Evolutionary conservation across 1,284 basidiomycete species (phyloP), one percentile per base, ranked within the genome.

Genomic region (Cryptococcus neoformans): DNA sequence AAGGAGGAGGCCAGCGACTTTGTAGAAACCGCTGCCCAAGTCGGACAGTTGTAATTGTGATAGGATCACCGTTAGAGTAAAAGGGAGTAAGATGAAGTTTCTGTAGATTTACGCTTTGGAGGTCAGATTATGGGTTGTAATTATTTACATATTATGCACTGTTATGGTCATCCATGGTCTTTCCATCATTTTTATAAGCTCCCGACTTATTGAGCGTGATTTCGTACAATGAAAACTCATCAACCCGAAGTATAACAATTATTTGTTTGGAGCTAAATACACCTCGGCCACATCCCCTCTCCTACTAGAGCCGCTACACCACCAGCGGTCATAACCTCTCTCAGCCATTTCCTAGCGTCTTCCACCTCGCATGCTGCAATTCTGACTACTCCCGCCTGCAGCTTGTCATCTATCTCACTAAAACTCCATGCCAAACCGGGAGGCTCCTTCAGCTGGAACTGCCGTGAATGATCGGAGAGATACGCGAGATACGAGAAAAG

Each of bases 1-100:
- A 63, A 65, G 51, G 73, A 76, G 21, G 67, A 74, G 56, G 76
- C 76, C 44, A 68, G 73, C 50, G 60, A 73, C 58, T 78, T 78
- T 54, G 64, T 76, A 28, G 73, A 74, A 63, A 69, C 63, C 39
- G 60, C 68, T 37, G 68, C 66, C 40, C 63, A 64, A 49, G 64
- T 64, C 3, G 65, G 65, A 34, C 59, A 61, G 42, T 46, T 64
- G 42, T 62, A 55, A 46, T 21, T 12, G 6, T n/a, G 11, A n/a
- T 16, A 11, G 39, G 34, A 38, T 7, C 10, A 49, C 8, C 28
- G 51, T 11, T n/a, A 7, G 35, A 44, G 41, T 21, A 34, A n/a
- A 42, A 21, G 28, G 21, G 28, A 28, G 28, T 28, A 28, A 28
- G 4, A 21, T 16, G 42, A n/a, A 2, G 42, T 44, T 35, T 9